Conservation (phyloP, 441 rosid species). For the Gossypium trilobum region DNA sequence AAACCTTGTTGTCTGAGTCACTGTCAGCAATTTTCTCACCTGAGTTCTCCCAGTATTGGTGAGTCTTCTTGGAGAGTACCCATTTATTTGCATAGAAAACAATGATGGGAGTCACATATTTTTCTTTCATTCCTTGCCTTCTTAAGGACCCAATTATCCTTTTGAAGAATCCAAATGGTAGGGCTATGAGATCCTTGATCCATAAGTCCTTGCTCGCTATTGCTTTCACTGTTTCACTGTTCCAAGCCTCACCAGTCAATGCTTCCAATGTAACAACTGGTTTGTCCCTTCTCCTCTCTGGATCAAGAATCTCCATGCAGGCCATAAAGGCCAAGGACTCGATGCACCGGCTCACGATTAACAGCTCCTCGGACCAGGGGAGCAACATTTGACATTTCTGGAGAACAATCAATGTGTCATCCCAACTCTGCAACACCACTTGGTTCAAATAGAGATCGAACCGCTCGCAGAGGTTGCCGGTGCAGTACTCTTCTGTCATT, state of each 20-base stretch:
- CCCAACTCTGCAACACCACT: conserved; percentile 70
- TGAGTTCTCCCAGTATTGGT: conserved; percentile 36
- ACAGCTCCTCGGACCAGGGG: conserved; percentile 60
- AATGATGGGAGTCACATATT: conserved; percentile 51
- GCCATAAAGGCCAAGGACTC: conserved; percentile 80
- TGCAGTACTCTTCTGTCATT: conserved; percentile 52
- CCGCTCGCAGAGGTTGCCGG: conserved; percentile 56
- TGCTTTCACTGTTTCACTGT: conserved; percentile 34
- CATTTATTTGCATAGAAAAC: conserved; percentile 56
- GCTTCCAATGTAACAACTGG: conserved; percentile 48
- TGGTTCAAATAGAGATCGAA: conserved; percentile 69
- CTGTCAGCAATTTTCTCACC: conserved; percentile 13
- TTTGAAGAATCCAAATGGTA: conserved; percentile 59
- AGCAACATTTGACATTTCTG: conserved; percentile 51
- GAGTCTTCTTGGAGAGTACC: conserved; percentile 34
- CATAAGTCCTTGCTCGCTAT: conserved; percentile 44
- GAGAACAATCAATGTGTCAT: conserved; percentile 62
- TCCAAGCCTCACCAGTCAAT: conserved; percentile 46
- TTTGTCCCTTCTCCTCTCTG: conserved; percentile 47
- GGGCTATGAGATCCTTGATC: conserved; percentile 65
- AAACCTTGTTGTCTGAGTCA: conserved; percentile 19
- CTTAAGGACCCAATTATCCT: conserved; percentile 61
- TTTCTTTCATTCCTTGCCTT: conserved; percentile 82
- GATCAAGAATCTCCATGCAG: conserved; percentile 86
- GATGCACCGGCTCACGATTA: conserved; percentile 65